Percentiles rank a stretch among this genome's conserved stretches.
Conservation (phyloP, 306 rosid species). For the Sicyos edulis region DNA sequence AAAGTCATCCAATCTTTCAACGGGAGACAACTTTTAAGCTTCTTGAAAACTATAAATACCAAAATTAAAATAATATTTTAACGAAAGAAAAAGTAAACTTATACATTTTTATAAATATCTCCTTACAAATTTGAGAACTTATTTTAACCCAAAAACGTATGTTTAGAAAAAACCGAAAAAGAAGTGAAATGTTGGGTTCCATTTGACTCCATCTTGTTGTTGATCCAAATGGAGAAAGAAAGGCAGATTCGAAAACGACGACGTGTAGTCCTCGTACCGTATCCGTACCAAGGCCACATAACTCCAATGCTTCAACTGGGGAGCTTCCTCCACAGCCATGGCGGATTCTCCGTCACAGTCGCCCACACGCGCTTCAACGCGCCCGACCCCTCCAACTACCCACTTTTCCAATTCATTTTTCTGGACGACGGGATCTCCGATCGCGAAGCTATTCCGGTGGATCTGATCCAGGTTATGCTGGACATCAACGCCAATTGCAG, state of each 20-base stretch:
- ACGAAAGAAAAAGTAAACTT: too few relatives aligned
- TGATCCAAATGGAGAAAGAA: not conserved
- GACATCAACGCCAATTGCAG: conserved; percentile 26
- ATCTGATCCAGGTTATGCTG: not conserved
- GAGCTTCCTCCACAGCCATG: conserved; percentile 17
- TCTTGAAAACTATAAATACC: too few relatives aligned
- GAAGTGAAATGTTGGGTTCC: too few relatives aligned
- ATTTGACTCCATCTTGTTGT: too few relatives aligned
- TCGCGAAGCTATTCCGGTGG: not conserved
- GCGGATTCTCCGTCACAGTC: conserved; percentile 31
- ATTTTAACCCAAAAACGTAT: too few relatives aligned
- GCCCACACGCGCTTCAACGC: conserved; percentile 28
- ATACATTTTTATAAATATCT: too few relatives aligned
- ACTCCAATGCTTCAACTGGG: conserved; percentile 32
- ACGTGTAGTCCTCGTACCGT: conserved; percentile 20
- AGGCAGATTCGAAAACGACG: not conserved
- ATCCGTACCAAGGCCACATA: conserved; percentile 31
- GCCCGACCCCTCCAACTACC: conserved; percentile 19
- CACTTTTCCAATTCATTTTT: conserved; percentile 17
- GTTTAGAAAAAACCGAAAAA: too few relatives aligned
- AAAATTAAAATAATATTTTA: too few relatives aligned
- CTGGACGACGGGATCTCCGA: not conserved
- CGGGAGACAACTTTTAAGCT: too few relatives aligned
- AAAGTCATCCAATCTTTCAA: too few relatives aligned
- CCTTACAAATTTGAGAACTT: too few relatives aligned